Base-by-base conservation (phyloP, 257 asterid genomes). In the Agastache rugosa region DNA sequence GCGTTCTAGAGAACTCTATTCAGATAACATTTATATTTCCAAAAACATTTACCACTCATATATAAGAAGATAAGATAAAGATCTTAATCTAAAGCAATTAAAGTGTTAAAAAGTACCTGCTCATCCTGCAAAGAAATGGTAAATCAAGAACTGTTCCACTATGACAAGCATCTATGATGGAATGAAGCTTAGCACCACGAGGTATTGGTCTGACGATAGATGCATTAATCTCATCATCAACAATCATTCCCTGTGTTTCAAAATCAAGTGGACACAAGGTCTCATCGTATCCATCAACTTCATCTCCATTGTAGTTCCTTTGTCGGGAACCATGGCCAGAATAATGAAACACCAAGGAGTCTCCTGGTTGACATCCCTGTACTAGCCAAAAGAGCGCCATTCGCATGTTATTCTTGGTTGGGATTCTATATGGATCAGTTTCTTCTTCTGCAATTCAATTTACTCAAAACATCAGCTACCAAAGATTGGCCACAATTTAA, bases 291-390 rank as follows among this genome's bases (percentile, higher is more conserved):
- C 97, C 99, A 78, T 94, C 99, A 69, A 90, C 85, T 86, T 94
- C 97, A 77, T 94, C 99, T 63, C 99, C 97, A 51, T 85, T 88
- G 74, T 83, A 85, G 82, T 92, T 86, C 82, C 95, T 84, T 68
- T 92, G 97, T 68, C 87, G 80, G 19, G 97, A 92, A 54, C 99
- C 97, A 81, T 94, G 99, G 75, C 99, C 99, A 74, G 97, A 94
- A 81, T 83, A 94, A 72, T 94, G 97, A 17, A 94, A 94, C 59
- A 94, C 89, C 85, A 94, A 72, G 6, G 99, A 90, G 60, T 94
- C 99, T 81, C 97, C 99, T 0, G 92, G 83, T 82, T 92, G 97
- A 74, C 97, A 94, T 63, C 96, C 99, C 73, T 94, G 97, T 65
- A 94, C 88, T 62, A 94, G 96, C 99, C 97, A 94, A 83, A 69